Evolutionary conservation across 441 rosid species (phyloP).

Genomic region (Erodium moschatum): DNA sequence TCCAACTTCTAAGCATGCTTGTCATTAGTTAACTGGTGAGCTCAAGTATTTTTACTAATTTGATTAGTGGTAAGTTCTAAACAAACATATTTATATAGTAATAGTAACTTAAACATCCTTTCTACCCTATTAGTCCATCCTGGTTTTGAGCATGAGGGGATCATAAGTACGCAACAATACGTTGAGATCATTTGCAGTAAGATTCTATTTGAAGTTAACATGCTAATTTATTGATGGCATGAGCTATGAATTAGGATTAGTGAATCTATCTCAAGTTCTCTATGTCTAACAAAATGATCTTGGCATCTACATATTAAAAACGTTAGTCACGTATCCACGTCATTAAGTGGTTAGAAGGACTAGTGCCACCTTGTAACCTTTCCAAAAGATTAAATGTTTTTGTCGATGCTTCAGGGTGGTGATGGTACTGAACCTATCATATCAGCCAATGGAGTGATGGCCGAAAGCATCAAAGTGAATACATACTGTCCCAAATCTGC

Average conservation of each 20-base stretch:
- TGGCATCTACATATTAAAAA: neutral
- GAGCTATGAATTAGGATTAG: neutral
- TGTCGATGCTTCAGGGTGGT: conserved; percentile 42
- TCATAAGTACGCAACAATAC: neutral
- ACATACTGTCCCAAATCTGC: conserved; percentile 45
- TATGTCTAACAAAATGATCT: neutral
- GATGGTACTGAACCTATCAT: conserved; percentile 33
- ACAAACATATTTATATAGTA: neutral
- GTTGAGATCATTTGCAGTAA: neutral
- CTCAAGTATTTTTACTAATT: neutral
- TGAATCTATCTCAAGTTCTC: neutral
- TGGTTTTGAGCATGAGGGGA: too few species aligned
- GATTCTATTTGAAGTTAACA: neutral
- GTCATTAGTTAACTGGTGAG: neutral
- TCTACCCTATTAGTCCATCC: neutral
- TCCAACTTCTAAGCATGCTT: neutral
- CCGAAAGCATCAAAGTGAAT: conserved; percentile 39
- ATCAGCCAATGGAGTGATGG: conserved; percentile 42
- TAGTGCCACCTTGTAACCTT: neutral
- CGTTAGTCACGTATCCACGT: neutral
- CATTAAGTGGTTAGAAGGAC: neutral
- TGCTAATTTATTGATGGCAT: neutral
- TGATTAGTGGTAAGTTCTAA: conserved; percentile 10
- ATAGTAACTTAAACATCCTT: neutral
- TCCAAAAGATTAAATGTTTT: neutral